These are phyloP conservation scores for Colletotrichum australisinense DNA, from an alignment of 2,329 filamentous ascomycete genomes.

Conservation along the genomic window DNA sequence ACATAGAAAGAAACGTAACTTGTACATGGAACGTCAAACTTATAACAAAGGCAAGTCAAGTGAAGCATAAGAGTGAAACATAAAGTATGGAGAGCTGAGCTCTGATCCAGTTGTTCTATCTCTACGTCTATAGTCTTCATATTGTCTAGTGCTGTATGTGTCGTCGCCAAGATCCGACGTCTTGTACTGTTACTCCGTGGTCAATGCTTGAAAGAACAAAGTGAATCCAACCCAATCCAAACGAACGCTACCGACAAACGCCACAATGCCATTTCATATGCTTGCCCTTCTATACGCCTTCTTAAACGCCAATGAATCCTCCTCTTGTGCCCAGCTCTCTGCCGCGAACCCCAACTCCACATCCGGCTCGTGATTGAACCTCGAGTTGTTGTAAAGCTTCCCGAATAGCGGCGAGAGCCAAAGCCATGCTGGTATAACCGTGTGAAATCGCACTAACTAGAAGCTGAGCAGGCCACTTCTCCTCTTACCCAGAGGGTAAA, in stretches of 20 bases:
- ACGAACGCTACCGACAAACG: constrained; percentile 1
- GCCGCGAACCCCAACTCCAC: constrained; percentile 2
- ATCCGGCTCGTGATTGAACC: not conserved
- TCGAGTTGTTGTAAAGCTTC: not conserved
- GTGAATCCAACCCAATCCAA: not conserved
- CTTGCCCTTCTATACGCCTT: constrained; percentile 1
- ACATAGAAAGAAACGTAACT: no score
- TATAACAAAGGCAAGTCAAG: no score
- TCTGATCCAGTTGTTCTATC: not conserved
- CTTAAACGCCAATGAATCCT: not conserved
- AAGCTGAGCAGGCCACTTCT: constrained; percentile 66
- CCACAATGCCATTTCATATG: not conserved
- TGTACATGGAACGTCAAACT: no score
- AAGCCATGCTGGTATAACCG: not conserved
- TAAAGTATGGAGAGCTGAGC: not conserved
- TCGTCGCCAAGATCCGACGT: not conserved
- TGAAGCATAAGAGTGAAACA: not conserved
- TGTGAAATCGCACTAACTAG: constrained; percentile 10
- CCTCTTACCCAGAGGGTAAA: constrained; percentile 68
- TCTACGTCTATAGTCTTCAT: not conserved
- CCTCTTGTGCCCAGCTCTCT: not conserved
- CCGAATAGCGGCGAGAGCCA: not conserved
- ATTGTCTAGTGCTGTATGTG: not conserved
- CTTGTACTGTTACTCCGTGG: not conserved
- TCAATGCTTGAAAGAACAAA: not conserved